Conservation (phyloP, 2,329 filamentous ascomycete species). For the Arthrobotrys sphaeroides region DNA sequence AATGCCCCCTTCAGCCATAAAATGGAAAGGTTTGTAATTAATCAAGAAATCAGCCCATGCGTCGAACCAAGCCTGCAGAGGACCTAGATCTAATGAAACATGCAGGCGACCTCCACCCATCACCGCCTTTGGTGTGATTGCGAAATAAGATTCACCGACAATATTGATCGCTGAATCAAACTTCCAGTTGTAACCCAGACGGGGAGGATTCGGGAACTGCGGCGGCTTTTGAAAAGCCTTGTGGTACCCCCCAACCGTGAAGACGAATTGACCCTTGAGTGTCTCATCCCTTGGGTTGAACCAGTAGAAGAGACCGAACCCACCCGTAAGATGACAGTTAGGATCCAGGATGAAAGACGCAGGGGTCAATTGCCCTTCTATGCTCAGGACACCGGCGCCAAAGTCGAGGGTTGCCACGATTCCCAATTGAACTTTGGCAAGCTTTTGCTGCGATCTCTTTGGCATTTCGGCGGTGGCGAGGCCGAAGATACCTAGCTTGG, state of each 20-base stretch:
- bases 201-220: conserved; percentile 60
- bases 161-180: conserved; percentile 59
- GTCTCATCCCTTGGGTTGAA: conserved; percentile 62
- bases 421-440: conserved; percentile 62
- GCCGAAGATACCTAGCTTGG: conserved; percentile 61
- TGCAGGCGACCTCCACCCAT: conserved; percentile 62
- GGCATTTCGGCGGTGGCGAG: conserved; percentile 60
- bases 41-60: conserved; percentile 62
- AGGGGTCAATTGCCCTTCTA: conserved; percentile 62
- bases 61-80: conserved; percentile 61
- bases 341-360: conserved; percentile 62
- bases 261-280: conserved; percentile 62
- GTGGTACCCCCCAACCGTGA: conserved; percentile 65
- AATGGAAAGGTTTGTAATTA: conserved; percentile 61
- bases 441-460: conserved; percentile 53
- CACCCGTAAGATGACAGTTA: conserved; percentile 61
- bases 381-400: conserved; percentile 60
- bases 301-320: conserved; percentile 28
- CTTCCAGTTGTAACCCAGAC: conserved; percentile 62
- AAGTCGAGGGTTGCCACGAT: conserved; percentile 61
- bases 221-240: conserved; percentile 59
- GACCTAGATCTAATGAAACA: conserved; percentile 58
- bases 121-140: conserved; percentile 62
- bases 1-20: conserved; percentile 57
- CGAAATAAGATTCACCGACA: conserved; percentile 63